Evolutionary conservation across 164 flowering plant species (phyloP), one percentile per base, ranked within the genome.

Genomic region (Annona squamosa): DNA sequence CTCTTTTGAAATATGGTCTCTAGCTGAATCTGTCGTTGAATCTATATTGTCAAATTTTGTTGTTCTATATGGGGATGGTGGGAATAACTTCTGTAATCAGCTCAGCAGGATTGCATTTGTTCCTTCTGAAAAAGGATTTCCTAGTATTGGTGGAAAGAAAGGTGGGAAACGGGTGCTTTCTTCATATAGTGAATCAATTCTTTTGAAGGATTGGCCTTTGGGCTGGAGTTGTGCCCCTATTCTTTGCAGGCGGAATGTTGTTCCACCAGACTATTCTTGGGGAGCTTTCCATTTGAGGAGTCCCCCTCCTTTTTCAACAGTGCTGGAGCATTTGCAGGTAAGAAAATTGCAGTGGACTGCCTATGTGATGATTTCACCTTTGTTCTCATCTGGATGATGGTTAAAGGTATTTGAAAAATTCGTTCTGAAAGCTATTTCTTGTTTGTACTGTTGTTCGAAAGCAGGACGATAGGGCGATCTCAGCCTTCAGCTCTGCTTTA

Each of bases 241-340:
- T 78, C 81, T 95, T 68, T 80, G 90, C 5, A 83, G 80, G 73
- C 92, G 82, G 72, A 87, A 79, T 77, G 77, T 86, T 73, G 73
- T 92, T 75, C 99, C 99, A 59, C 99, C 99, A 46, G 96, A 92
- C 69, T 95, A 87, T 79, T 87, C 99, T 64, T 92, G 99, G 99
- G 93, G 92, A 75, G 85, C 98, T 76, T 85, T 95, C 65, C 87
- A 88, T 44, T 79, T 92, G 68, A 86, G 93, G 81, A 92, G 97
- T 65, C 98, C 99, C 61, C 99, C 99, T 65, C 71, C 86, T 5
- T 92, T 91, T 78, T 70, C 93, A 26, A 87, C 85, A 5, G 96
- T 95, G 48, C 78, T 92, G 65, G 90, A 82, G 73, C 99, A 95
- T 86, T 83, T 95, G 71, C 89, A 90, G 94, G 99, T 92, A 83